A percentile compares a stretch with the other conserved stretches of the same genome.
Evolutionary conservation across 495 filamentous ascomycete genomes (phyloP).

Genomic region (Astrothelium macrocarpum): DNA sequence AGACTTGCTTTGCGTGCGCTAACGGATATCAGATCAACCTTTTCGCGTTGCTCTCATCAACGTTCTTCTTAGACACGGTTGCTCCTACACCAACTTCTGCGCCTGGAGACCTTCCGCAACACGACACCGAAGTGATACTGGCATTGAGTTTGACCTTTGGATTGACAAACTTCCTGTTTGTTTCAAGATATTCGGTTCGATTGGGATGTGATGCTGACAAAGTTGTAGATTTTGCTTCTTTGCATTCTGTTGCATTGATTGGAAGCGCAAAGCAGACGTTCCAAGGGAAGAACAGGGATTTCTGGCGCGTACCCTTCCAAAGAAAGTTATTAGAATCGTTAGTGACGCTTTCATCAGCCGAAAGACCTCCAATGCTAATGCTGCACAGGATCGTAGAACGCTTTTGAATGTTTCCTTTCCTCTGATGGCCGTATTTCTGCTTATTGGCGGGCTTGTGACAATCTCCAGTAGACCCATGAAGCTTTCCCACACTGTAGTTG

Average conservation of each 20-base stretch:
- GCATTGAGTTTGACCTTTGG: slow-evolving; percentile 14
- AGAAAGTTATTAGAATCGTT: neutral
- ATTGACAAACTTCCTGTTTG: slow-evolving; percentile 17
- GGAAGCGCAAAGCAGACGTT: neutral
- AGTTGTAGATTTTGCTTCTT: neutral
- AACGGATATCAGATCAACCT: slow-evolving; percentile 15
- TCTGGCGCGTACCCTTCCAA: neutral
- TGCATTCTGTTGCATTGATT: neutral
- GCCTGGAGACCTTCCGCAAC: neutral
- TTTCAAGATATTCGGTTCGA: neutral
- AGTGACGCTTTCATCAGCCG: neutral
- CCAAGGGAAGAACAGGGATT: neutral
- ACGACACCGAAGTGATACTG: neutral
- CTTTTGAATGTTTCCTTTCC: neutral
- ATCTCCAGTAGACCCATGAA: too few relatives aligned
- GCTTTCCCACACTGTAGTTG: neutral
- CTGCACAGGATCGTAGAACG: neutral
- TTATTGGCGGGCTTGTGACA: neutral
- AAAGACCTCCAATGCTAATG: neutral
- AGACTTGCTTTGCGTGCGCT: neutral
- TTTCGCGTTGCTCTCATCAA: slow-evolving; percentile 15
- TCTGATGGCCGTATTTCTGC: neutral
- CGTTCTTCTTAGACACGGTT: slow-evolving; percentile 9
- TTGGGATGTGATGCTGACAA: neutral
- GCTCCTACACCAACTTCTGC: neutral